These are phyloP conservation scores for Turritis glabra DNA, from an alignment of 345 rosid species.

Conservation along the genomic window DNA sequence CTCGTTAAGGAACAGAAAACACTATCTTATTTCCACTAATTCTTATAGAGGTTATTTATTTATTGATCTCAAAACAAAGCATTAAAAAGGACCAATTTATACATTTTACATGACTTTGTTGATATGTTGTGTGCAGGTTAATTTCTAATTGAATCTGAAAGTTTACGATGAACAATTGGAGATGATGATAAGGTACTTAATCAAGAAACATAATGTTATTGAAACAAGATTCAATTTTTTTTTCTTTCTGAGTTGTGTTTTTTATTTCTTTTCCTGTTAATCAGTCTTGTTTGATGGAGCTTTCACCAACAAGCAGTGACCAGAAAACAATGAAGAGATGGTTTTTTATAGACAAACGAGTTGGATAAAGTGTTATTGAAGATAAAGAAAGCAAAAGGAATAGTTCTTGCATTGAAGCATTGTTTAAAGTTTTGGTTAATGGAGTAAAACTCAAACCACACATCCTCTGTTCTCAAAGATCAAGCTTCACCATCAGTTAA, in stretches of 20 bases:
- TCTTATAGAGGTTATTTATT: not conserved
- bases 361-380: conserved; percentile 46
- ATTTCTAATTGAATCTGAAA: not conserved
- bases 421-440: conserved; percentile 32
- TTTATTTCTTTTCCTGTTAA: not conserved
- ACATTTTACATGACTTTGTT: not conserved
- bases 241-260: not conserved
- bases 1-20: not conserved
- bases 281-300: conserved; percentile 74
- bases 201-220: not conserved
- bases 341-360: conserved; percentile 88
- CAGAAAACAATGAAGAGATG: conserved; percentile 91
- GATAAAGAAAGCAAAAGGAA: not conserved
- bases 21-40: not conserved
- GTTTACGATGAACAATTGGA: not conserved
- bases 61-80: not conserved
- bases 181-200: conserved; percentile 26
- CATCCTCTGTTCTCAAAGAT: conserved; percentile 79
- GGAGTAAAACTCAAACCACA: conserved; percentile 67
- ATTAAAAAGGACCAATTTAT: not conserved
- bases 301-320: conserved; percentile 66
- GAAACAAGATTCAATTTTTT: not conserved
- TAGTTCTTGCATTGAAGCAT: conserved; percentile 3
- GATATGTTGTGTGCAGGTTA: not conserved
- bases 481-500: conserved; percentile 40